Percentiles rank a stretch among this genome's conserved stretches.
Conservation (phyloP, 441 rosid genomes). For the Corymbia citriodora region DNA sequence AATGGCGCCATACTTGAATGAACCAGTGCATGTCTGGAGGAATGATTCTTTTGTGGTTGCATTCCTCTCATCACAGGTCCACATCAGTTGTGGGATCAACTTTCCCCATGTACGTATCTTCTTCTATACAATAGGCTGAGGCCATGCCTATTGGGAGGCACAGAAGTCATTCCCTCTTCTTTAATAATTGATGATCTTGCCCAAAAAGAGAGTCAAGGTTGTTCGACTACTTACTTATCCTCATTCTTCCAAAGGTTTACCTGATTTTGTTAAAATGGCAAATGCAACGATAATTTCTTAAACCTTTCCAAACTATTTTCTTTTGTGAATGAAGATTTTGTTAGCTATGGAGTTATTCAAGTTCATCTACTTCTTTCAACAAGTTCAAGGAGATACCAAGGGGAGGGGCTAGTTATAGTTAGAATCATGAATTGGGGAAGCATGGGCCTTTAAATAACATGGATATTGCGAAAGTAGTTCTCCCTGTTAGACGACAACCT, state of each 20-base stretch:
- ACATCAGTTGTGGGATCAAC: conserved; percentile 67
- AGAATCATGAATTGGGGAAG: neutral
- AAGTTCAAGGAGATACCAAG: neutral
- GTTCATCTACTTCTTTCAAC: neutral
- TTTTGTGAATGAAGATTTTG: neutral
- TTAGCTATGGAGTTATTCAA: neutral
- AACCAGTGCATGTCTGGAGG: conserved; percentile 48
- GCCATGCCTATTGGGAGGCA: neutral
- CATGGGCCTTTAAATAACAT: neutral
- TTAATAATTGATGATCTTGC: neutral
- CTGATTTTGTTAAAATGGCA: neutral
- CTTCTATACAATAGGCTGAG: neutral
- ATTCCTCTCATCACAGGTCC: conserved; percentile 54
- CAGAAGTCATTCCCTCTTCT: neutral
- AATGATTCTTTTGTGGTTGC: conserved; percentile 66
- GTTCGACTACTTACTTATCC: neutral
- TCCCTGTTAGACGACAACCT: neutral
- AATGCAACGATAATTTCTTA: neutral
- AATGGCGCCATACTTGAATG: conserved; percentile 52
- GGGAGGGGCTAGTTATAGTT: neutral
- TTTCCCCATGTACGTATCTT: conserved; percentile 48
- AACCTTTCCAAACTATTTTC: neutral
- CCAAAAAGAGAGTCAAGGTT: neutral
- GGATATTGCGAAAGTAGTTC: neutral
- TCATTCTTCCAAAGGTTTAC: neutral